These are phyloP conservation scores for Xylaria acuta DNA, from an alignment of 495 filamentous ascomycete species.

Conservation along the genomic window DNA sequence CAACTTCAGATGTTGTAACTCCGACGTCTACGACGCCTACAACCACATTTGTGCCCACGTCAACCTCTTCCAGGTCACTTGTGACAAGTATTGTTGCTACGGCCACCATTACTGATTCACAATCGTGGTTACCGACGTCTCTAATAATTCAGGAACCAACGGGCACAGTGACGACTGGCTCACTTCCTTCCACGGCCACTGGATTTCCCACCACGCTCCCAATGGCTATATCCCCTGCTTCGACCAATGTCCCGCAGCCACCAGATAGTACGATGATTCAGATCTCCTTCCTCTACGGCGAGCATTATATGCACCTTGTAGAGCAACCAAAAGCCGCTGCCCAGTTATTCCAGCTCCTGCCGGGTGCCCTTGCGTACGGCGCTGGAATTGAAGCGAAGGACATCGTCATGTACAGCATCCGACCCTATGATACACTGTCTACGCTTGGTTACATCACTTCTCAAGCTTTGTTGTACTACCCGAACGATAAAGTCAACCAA, in stretches of 20 bases:
- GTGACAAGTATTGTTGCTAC: conserved; percentile 48
- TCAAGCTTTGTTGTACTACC: conserved; percentile 76
- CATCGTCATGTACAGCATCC: conserved; percentile 72
- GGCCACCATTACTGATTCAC: conserved; percentile 48
- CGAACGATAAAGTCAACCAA: conserved; percentile 64
- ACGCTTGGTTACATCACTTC: conserved; percentile 83
- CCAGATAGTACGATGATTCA: conserved; percentile 72
- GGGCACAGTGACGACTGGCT: conserved; percentile 35
- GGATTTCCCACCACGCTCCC: conserved; percentile 71
- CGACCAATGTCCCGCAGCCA: conserved; percentile 51
- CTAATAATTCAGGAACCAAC: conserved; percentile 50
- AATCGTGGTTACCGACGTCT: conserved; percentile 52
- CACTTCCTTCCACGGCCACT: conserved; percentile 37
- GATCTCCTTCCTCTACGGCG: conserved; percentile 77
- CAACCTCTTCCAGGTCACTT: conserved; percentile 31
- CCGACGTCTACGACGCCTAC: conserved; percentile 16
- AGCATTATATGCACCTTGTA: conserved; percentile 86
- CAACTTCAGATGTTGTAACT: conserved; percentile 24
- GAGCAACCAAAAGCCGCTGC: conserved; percentile 69
- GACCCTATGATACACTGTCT: conserved; percentile 76
- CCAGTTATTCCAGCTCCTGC: conserved; percentile 87
- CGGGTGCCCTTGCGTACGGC: conserved; percentile 74
- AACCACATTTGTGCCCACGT: conserved; percentile 14
- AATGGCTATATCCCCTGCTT: conserved; percentile 71
- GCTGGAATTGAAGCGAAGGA: conserved; percentile 57